Evolutionary conservation across 2,329 filamentous ascomycete genomes (phyloP), one percentile per base, ranked within the genome.

Genomic region (Monilinia aucupariae): DNA sequence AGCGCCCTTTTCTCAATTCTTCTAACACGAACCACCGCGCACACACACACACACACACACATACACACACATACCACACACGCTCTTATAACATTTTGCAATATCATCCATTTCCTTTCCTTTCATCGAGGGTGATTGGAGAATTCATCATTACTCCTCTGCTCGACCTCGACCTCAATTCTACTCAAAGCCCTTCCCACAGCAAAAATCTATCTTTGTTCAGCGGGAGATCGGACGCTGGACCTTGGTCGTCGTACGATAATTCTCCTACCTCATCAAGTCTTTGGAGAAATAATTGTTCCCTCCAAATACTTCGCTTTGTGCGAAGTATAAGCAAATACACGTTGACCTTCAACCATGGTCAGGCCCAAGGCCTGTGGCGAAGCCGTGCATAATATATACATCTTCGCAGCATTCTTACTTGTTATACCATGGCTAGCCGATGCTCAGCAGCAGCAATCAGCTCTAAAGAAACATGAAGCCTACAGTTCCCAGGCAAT

Each of bases 391-490:
- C 78, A 78, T 73, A 80, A 75, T 75, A 78, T 71, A 78, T 76
- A 73, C 74, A 78, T 71, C 71, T 80, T 75, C 74, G 81, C 83
- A 74, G 79, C 86, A 74, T 82, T 81, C 70, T 74, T 85, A 66
- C 76, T 87, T 63, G 75, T 87, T 62, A 74, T 87, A 64, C 82
- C 84, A 60, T 82, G 79, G 76, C 76, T 85, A 68, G 81, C 82
- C 77, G 81, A 85, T 71, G 83, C 83, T 81, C 84, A 84, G 81
- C 84, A 85, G 81, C 84, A 86, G 80, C 81, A 81, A 69, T 74
- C 71, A 59, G 69, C 61, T 20, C 58, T 69, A 56, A 69, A 55
- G 59, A 68, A 69, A 56, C 67, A 73, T 61, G 67, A 75, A 62
- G 68, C 64, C 27, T 52, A 68, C 64, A 66, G 71, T 30, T 59